Conservation (phyloP, 768 basidiomycete genomes). For the Naganishia friedmannii region DNA sequence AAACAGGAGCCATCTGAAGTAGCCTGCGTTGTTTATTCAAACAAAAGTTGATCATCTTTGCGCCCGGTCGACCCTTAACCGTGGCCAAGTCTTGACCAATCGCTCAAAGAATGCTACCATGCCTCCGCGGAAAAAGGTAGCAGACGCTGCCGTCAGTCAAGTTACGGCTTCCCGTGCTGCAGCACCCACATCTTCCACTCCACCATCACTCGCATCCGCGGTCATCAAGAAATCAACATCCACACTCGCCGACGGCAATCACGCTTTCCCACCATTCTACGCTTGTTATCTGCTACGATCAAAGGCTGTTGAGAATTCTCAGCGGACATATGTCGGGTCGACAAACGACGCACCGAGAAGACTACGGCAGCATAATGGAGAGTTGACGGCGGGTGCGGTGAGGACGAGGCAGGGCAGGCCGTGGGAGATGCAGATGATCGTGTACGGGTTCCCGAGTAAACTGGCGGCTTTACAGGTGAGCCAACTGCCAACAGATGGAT, state of each 20-base stretch:
- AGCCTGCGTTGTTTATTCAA: too few species aligned
- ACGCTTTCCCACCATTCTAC: constrained; percentile 61
- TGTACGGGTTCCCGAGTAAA: constrained; percentile 74
- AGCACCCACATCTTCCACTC: not conserved
- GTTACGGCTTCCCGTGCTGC: not conserved
- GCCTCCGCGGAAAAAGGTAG: constrained; percentile 6
- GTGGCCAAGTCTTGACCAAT: too few species aligned
- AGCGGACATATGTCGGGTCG: constrained; percentile 51
- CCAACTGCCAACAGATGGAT: too few species aligned
- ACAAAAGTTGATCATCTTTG: too few species aligned
- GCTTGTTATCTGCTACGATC: constrained; percentile 79
- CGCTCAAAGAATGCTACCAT: not conserved
- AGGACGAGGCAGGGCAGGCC: constrained; percentile 38
- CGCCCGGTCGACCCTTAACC: too few species aligned
- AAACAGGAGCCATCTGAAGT: constrained; percentile 14
- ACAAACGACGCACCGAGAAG: constrained; percentile 53
- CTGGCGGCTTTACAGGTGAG: constrained; percentile 61
- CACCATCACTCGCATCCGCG: not conserved
- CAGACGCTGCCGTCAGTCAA: not conserved
- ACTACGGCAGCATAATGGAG: constrained; percentile 73
- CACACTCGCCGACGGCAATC: constrained; percentile 47
- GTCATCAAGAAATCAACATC: constrained; percentile 32
- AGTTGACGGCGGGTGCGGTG: constrained; percentile 67
- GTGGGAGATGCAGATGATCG: constrained; percentile 72
- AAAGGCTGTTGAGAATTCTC: not conserved